Evolutionary conservation across 2,329 filamentous ascomycete species (phyloP).

Genomic region (Trichoderma arundinaceum): DNA sequence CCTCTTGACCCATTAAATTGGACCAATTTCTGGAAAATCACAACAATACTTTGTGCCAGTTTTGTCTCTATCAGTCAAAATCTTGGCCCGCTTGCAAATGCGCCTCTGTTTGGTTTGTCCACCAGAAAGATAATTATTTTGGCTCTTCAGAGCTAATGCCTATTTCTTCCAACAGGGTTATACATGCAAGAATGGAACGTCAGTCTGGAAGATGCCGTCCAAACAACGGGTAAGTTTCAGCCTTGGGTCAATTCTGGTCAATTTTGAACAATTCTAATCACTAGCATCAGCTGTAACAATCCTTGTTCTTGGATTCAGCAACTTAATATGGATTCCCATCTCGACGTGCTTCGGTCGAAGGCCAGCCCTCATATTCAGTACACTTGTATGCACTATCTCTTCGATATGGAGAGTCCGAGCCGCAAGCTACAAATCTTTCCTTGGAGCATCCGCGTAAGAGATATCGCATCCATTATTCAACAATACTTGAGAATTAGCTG

Average conservation of each 20-base stretch:
- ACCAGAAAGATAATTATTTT: not conserved
- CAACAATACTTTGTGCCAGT: slow-evolving; percentile 5
- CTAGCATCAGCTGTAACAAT: not conserved
- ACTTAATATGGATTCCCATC: slow-evolving; percentile 20
- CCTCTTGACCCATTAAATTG: slow-evolving; percentile 23
- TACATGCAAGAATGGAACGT: slow-evolving; percentile 27
- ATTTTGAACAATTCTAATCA: not conserved
- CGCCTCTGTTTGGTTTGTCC: slow-evolving; percentile 18
- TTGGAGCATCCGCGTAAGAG: slow-evolving; percentile 22
- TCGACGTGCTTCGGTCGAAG: slow-evolving; percentile 24
- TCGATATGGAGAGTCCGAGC: slow-evolving; percentile 25
- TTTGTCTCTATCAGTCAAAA: slow-evolving; percentile 23
- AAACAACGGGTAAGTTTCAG: slow-evolving; percentile 5
- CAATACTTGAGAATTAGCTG: not conserved
- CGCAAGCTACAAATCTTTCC: slow-evolving; percentile 23
- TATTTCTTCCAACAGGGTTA: not conserved
- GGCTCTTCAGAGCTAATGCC: not conserved
- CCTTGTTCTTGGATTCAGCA: slow-evolving; percentile 17
- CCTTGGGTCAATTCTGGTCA: too few species aligned
- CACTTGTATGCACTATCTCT: slow-evolving; percentile 14
- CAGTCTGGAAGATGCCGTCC: slow-evolving; percentile 18
- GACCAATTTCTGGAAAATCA: slow-evolving; percentile 6
- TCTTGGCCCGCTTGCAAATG: slow-evolving; percentile 19
- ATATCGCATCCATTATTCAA: not conserved
- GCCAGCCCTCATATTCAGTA: slow-evolving; percentile 20